These are phyloP conservation scores for Rhodamnia rubescens DNA, from an alignment of 345 rosid genomes.

Conservation along the genomic window DNA sequence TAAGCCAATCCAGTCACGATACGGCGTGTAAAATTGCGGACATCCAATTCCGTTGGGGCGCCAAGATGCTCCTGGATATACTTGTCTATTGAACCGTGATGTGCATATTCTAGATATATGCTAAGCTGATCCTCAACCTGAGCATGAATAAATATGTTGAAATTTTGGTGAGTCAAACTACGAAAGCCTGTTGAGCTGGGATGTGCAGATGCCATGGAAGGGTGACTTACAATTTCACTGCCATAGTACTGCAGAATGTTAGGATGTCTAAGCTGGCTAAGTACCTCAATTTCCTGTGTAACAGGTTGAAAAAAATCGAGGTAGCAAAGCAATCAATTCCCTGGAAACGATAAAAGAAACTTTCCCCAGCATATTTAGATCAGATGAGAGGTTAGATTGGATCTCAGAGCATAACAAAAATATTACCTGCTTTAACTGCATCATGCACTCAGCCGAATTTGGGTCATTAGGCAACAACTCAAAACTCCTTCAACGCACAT, in stretches of 20 bases:
- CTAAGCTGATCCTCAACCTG: not conserved
- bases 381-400: not conserved
- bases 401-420: not conserved
- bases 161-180: not conserved
- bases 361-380: not conserved
- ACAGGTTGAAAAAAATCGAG: not conserved
- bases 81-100: constrained; percentile 1
- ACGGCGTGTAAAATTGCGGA: constrained; percentile 1
- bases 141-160: not conserved
- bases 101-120: not conserved
- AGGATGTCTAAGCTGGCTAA: not conserved
- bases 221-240: not conserved
- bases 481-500: constrained; percentile 4
- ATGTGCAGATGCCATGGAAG: not conserved
- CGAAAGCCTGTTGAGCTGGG: not conserved
- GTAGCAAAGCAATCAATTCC: not conserved
- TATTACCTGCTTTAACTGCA: too few species aligned
- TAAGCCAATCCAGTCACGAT: constrained; percentile 6
- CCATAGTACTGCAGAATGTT: not conserved
- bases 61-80: constrained; percentile 1
- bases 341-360: not conserved
- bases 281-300: not conserved
- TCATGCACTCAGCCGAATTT: too few species aligned
- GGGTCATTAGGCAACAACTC: not conserved
- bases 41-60: not conserved